phyloP scores from a whole-genome alignment of 257 asterid species.

The Euphrasia confusa region DNA sequence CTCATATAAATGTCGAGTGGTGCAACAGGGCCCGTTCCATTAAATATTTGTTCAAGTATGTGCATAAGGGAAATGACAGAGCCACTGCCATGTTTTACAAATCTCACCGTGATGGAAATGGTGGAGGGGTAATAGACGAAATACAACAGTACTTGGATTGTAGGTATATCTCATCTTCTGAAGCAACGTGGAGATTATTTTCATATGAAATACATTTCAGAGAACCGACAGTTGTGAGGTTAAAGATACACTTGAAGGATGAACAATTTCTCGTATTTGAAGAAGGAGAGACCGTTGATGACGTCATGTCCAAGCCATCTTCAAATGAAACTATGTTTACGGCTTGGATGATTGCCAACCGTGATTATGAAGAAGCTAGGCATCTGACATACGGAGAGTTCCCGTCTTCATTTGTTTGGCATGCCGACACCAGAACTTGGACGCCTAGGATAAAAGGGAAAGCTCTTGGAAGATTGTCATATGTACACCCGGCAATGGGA shows the following conservation, averaged over 20 bases:
- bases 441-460: background rate
- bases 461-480: background rate
- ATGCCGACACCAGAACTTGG: background rate
- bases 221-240: background rate
- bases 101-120: no score
- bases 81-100: no score
- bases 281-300: background rate
- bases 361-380: background rate
- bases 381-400: slow-evolving; percentile 3
- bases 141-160: background rate
- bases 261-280: background rate
- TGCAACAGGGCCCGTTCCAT: no score
- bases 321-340: background rate
- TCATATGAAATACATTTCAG: background rate
- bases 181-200: slow-evolving; percentile 5
- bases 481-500: background rate
- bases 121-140: background rate
- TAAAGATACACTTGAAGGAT: background rate
- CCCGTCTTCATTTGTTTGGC: slow-evolving; percentile 2
- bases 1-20: background rate
- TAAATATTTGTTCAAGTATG: no score
- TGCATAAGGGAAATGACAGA: no score
- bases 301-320: background rate
- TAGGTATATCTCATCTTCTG: slow-evolving; percentile 7
- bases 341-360: slow-evolving; percentile 4